Percentiles rank a stretch among this genome's conserved stretches.
These are phyloP conservation scores for Pseudozyma thailandica DNA, from an alignment of 1,284 basidiomycete genomes.

Conservation along the genomic window DNA sequence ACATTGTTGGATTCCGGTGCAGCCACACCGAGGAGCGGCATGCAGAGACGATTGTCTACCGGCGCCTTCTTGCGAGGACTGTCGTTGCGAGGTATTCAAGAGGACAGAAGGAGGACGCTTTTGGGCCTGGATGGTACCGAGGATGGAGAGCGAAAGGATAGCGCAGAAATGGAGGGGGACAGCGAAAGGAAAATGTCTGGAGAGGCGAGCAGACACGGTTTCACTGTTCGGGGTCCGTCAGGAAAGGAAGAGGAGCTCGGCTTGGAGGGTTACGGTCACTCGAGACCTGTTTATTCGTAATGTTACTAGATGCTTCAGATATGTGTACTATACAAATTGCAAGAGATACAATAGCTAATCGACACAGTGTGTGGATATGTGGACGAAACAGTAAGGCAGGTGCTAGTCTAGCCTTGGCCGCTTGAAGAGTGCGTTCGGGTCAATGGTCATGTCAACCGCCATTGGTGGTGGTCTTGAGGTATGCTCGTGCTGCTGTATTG, in stretches of 20 bases:
- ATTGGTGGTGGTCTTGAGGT: conserved; percentile 10
- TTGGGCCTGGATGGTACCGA: conserved; percentile 40
- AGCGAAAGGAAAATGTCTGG: conserved; percentile 10
- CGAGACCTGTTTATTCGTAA: conserved; percentile 9
- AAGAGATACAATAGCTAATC: background rate
- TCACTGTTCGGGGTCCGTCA: conserved; percentile 29
- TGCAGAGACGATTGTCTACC: conserved; percentile 53
- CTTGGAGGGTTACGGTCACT: conserved; percentile 43
- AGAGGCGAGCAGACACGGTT: conserved; percentile 31
- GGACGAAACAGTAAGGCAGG: no score
- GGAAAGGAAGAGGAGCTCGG: conserved; percentile 44
- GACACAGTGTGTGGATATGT: background rate
- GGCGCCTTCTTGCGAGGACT: conserved; percentile 52
- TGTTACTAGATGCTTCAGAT: background rate
- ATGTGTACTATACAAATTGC: conserved; percentile 13
- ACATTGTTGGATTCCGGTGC: conserved; percentile 27
- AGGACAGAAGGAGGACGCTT: conserved; percentile 46
- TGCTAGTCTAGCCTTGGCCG: conserved; percentile 18
- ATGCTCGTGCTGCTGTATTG: background rate
- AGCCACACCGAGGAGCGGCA: conserved; percentile 29
- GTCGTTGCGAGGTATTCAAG: conserved; percentile 52
- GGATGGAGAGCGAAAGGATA: background rate
- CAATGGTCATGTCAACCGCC: conserved; percentile 22
- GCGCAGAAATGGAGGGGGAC: background rate
- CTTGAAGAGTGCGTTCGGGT: conserved; percentile 31